These are phyloP conservation scores for Neonothopanus nambi DNA, from an alignment of 1,284 basidiomycete species.

Conservation along the genomic window DNA sequence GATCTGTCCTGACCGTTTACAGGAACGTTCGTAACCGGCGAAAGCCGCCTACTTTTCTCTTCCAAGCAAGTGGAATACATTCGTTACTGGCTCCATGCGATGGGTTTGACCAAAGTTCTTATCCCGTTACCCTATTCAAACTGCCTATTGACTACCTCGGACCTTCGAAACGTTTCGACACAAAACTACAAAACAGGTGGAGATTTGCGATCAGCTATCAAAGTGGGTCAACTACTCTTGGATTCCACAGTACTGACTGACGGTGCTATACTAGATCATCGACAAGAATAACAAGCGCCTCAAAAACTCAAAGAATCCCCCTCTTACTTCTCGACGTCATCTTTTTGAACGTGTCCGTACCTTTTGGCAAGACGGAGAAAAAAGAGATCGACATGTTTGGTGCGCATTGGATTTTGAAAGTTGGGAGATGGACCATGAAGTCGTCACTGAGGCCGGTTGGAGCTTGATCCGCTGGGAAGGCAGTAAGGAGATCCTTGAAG, in stretches of 20 bases:
- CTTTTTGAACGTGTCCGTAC: conserved; percentile 68
- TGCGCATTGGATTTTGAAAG: conserved; percentile 77
- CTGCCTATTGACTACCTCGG: conserved; percentile 57
- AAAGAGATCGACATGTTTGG: conserved; percentile 70
- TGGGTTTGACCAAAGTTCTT: conserved; percentile 61
- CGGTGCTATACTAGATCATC: conserved; percentile 48
- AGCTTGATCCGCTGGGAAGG: conserved; percentile 57
- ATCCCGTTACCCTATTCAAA: conserved; percentile 74
- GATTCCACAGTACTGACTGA: neutral
- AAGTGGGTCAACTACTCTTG: conserved; percentile 36
- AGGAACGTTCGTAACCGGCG: conserved; percentile 65
- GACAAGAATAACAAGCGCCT: conserved; percentile 77
- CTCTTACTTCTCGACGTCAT: conserved; percentile 55
- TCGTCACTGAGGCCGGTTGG: conserved; percentile 80
- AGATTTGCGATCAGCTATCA: conserved; percentile 57
- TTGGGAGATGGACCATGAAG: conserved; percentile 72
- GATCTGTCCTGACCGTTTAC: neutral
- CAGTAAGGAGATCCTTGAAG: conserved; percentile 43
- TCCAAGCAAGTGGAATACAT: conserved; percentile 84
- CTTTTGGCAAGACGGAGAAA: conserved; percentile 57
- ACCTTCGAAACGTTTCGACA: conserved; percentile 56
- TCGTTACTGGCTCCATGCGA: conserved; percentile 80
- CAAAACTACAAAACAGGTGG: conserved; percentile 55
- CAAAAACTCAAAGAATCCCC: conserved; percentile 57
- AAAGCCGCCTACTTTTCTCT: conserved; percentile 74